Conservation (phyloP, 306 rosid genomes). For the Cicer bijugum region DNA sequence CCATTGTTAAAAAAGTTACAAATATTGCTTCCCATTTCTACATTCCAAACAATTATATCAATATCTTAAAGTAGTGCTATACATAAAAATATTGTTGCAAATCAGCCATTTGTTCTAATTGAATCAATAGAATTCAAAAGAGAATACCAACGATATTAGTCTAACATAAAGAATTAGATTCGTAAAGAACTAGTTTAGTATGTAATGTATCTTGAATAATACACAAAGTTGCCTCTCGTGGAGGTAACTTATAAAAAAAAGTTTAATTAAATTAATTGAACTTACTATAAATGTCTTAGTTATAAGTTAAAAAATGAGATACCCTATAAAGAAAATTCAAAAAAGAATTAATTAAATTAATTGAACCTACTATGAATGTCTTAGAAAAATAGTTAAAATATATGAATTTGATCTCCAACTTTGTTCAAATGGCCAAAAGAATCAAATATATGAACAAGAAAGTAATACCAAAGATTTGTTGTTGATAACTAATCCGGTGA, state of each 20-base stretch:
- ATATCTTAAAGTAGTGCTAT: background rate
- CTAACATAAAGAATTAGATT: too few species aligned
- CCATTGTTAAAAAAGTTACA: background rate
- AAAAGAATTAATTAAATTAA: background rate
- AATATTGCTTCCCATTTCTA: conserved; percentile 26
- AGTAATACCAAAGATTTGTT: conserved; percentile 3
- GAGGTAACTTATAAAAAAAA: too few species aligned
- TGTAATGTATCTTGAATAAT: too few species aligned
- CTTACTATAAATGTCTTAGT: background rate
- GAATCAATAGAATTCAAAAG: conserved; percentile 22
- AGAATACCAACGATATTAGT: too few species aligned
- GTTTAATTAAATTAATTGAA: conserved; percentile 26
- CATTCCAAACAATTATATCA: background rate
- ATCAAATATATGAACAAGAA: background rate
- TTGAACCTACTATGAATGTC: background rate
- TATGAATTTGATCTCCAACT: conserved; percentile 40
- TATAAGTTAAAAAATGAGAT: conserved; percentile 5
- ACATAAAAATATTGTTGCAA: background rate
- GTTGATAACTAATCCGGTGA: background rate
- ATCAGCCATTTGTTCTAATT: conserved; percentile 1
- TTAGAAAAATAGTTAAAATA: conserved; percentile 6
- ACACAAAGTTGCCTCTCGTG: too few species aligned
- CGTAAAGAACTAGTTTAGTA: too few species aligned
- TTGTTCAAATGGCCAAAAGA: conserved; percentile 42
- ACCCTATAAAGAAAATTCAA: too few species aligned